Conservation (phyloP, 805 yeast species). For the Wickerhamomyces hampshirensis region DNA sequence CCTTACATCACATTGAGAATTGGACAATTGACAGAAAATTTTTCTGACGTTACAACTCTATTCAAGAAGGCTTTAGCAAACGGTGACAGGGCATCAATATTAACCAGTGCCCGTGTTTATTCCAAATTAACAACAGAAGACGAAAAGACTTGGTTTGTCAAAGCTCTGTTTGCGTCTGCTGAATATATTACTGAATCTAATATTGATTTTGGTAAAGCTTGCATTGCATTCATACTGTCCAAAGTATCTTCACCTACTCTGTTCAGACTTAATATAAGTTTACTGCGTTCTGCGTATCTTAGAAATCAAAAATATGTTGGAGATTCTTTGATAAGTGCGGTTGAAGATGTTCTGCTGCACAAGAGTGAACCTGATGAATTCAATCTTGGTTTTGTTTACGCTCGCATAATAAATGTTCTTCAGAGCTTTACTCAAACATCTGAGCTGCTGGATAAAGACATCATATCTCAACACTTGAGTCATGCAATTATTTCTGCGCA, state of each 20-base stretch:
- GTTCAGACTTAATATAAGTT: conserved; percentile 9
- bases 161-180: conserved; percentile 37
- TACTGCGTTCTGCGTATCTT: conserved; percentile 30
- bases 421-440: conserved; percentile 31
- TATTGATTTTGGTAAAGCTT: conserved; percentile 34
- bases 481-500: conserved; percentile 38
- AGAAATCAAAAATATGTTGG: conserved; percentile 38
- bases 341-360: conserved; percentile 27
- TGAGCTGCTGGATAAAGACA: conserved; percentile 11
- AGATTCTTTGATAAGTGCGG: conserved; percentile 37
- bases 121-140: conserved; percentile 40
- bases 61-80: conserved; percentile 31
- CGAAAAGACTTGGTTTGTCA: conserved; percentile 50
- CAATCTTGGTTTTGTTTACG: conserved; percentile 22
- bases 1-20: conserved; percentile 44
- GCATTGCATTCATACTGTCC: conserved; percentile 45
- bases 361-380: conserved; percentile 6
- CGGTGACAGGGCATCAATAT: conserved; percentile 41
- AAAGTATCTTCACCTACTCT: conserved; percentile 18
- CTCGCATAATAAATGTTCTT: conserved; percentile 33
- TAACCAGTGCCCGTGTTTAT: conserved; percentile 43
- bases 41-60: conserved; percentile 26
- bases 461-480: conserved; percentile 31
- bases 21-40: conserved; percentile 18
- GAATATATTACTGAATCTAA: conserved; percentile 16